These are phyloP conservation scores for Trametes cubensis DNA, from an alignment of 768 basidiomycete species.

Conservation along the genomic window DNA sequence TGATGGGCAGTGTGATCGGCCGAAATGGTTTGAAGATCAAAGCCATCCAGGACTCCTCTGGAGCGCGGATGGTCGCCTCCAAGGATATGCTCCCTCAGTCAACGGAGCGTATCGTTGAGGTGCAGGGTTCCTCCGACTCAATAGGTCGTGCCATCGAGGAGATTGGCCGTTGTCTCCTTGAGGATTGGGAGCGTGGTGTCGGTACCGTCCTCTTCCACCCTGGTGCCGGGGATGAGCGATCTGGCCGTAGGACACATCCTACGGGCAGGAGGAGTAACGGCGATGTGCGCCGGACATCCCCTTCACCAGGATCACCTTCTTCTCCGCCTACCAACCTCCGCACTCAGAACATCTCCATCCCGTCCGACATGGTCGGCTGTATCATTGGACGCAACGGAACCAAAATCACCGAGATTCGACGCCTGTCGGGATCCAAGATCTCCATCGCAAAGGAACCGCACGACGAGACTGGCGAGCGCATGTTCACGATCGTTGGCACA, in stretches of 20 bases:
- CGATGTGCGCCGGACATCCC: slow-evolving; percentile 48
- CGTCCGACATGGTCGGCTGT: slow-evolving; percentile 98
- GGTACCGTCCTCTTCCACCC: slow-evolving; percentile 98
- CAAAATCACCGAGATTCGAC: slow-evolving; percentile 99
- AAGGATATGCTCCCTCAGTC: slow-evolving; percentile 99
- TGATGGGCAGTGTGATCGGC: slow-evolving; percentile 99
- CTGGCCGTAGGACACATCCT: slow-evolving; percentile 68
- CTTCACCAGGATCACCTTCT: slow-evolving; percentile 54
- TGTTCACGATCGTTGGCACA: slow-evolving; percentile 98
- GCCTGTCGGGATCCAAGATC: slow-evolving; percentile 96
- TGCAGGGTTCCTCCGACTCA: slow-evolving; percentile 90
- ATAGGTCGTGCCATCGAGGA: slow-evolving; percentile 94
- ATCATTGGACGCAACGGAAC: slow-evolving; percentile 96
- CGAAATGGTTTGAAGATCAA: slow-evolving; percentile 97
- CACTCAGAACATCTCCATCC: slow-evolving; percentile 99
- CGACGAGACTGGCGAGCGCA: slow-evolving; percentile 97
- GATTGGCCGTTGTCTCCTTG: slow-evolving; percentile 92
- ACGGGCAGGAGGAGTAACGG: slow-evolving; percentile 42
- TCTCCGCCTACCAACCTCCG: slow-evolving; percentile 76
- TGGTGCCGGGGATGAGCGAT: slow-evolving; percentile 78
- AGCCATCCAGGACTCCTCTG: slow-evolving; percentile 95
- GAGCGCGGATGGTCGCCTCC: slow-evolving; percentile 96
- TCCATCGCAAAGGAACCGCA: slow-evolving; percentile 99
- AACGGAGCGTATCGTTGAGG: slow-evolving; percentile 97
- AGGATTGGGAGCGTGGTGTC: slow-evolving; percentile 93